Evolutionary conservation across 345 rosid species (phyloP), one percentile per base, ranked within the genome.

Genomic region (Syzygium grande): DNA sequence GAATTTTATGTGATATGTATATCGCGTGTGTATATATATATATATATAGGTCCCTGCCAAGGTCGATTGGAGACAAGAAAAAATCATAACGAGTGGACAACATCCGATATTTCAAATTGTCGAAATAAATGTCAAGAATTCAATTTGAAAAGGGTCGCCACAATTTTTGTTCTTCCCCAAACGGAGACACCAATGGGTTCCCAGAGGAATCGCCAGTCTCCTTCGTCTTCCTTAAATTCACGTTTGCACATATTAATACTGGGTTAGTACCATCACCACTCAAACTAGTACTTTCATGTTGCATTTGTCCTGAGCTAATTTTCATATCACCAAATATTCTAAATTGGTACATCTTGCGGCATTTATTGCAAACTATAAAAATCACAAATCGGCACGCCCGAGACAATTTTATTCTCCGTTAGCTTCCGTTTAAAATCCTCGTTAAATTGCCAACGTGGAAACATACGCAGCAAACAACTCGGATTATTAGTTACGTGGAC

Each of bases 11-110:
- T 1, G 7, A 65, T 65, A 16, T 15, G 9, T 58, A 56, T 4
- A 56, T n/a, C n/a, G n/a, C n/a, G n/a, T n/a, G 23, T 56, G 9
- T 1, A 3, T 7, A 19, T 1, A 0, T 25, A 4, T 25, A 8
- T 3, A 0, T 30, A 2, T 30, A 30, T 3, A 65, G 41, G 43
- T 65, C 43, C 11, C 16, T 4, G 16, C 30, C 80, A 21, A 34
- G 46, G 23, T 34, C 80, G 43, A 68, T 15, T 34, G 80, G 80
- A 9, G 80, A 34, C 80, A 34, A 73, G 11, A 3, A 73, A 73
- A 73, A 9, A 73, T 19, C 22, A 3, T 9, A 30, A 30, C 5
- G 23, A 30, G 38, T 0, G 22, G 78, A 29, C 21, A 0, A 65
- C 23, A 16, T 16, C 9, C 7, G 46, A 19, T 65, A 8, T 3